These are phyloP conservation scores for Spathaspora passalidarum DNA, from an alignment of 805 yeast species.

Conservation along the genomic window DNA sequence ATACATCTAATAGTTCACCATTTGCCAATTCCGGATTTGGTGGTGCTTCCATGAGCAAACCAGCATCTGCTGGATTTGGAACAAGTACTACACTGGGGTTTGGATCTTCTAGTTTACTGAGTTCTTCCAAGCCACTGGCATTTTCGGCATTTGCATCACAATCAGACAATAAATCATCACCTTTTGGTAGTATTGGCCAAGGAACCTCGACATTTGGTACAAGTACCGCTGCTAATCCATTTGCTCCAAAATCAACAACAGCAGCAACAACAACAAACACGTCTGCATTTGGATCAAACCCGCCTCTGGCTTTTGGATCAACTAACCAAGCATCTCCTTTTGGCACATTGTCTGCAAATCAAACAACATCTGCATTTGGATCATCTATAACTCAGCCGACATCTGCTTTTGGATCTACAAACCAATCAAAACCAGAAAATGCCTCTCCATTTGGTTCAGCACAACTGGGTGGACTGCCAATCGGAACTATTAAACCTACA, in stretches of 20 bases:
- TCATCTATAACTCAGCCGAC: conserved; percentile 1
- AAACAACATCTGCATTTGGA: conserved; percentile 14
- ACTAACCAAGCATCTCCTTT: conserved; percentile 1
- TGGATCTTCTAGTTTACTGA: conserved; percentile 9
- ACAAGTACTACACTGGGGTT: conserved; percentile 8
- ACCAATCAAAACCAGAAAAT: neutral
- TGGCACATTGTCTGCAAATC: conserved; percentile 12
- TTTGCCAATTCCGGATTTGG: conserved; percentile 10
- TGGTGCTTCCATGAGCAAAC: neutral
- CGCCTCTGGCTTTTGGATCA: neutral
- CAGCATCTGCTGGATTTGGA: conserved; percentile 7
- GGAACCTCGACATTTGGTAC: conserved; percentile 7
- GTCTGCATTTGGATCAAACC: neutral
- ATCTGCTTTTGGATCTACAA: neutral
- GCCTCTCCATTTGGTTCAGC: conserved; percentile 15
- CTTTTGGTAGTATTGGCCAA: neutral
- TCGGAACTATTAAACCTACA: neutral
- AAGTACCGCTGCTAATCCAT: conserved; percentile 4
- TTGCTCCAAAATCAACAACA: neutral
- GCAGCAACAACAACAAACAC: neutral
- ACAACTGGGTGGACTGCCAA: conserved; percentile 6
- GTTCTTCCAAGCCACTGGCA: conserved; percentile 1
- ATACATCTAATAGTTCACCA: too few relatives aligned
- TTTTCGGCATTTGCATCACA: conserved; percentile 6
- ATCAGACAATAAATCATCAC: neutral